Base-by-base conservation (phyloP, 2,329 filamentous ascomycete genomes). In the Immersiporthe knoxdaviesiana region DNA sequence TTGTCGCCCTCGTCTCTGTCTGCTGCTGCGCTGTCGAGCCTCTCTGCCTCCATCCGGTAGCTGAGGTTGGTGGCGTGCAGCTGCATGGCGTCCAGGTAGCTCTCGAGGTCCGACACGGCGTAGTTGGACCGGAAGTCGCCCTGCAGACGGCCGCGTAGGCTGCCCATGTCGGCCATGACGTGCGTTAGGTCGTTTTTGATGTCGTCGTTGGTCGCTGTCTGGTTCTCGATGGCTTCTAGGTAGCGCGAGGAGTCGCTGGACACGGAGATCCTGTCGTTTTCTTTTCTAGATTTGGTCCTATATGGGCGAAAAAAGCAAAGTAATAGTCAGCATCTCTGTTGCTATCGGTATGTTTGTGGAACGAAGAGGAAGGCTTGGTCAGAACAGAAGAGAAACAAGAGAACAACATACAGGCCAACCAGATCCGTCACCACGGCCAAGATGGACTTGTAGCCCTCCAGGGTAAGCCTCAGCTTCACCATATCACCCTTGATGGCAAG, bases 41-140 rank as follows among this genome's bases (percentile, higher is more conserved):
- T 56, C 62, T 69, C 47, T 14, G 44, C 37, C 27, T 64, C 59
- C 30, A 71, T 56, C 61, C 67, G 50, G 61, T 67, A 69, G 58
- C 47, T 65, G 21, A 71, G 56, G 27, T 67, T 56, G 16, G 67
- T 67, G 50, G 79, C 79, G 80, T 92, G 92, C 72, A 90, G 87
- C 8, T 90, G 90, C 7, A 94, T 85, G 0, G 90, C 87, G 75
- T 92, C 90, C 70, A 90, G 84, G 71, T 91, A 89, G 30, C 87
- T 90, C 69, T 90, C 89, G n/a, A 89, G 87, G 3, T 85, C 88
- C 1, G 89, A 88, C 71, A 92, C 88, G 67, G 91, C 89, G n/a
- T 90, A 86, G 78, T 88, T 89, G 71, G 86, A 86, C 75, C 88
- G 89, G 76, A 92, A 76, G 44, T 80, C 78, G n/a, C 73, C 69